Evolutionary conservation across 805 yeast species (phyloP).

Genomic region (Saccharomycopsis javanensis): DNA sequence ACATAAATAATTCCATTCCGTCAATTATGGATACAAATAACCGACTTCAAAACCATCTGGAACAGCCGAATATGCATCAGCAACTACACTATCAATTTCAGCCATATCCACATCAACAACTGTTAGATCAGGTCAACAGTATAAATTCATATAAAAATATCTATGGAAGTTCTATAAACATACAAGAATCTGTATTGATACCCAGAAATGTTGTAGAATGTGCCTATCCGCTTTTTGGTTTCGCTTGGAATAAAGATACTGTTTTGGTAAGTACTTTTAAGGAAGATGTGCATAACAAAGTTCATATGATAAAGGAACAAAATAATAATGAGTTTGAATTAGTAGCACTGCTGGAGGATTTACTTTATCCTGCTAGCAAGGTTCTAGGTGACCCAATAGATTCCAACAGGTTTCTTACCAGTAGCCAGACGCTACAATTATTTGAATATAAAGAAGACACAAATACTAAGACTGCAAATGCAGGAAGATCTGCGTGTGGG

Average conservation of each 20-base stretch:
- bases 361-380: slow-evolving; percentile 62
- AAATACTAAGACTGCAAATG: not conserved
- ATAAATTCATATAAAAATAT: not conserved
- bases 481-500: no score
- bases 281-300: not conserved
- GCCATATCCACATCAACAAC: not conserved
- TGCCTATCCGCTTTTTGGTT: not conserved
- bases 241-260: not conserved
- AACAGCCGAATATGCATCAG: not conserved
- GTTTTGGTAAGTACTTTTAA: not conserved
- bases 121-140: not conserved
- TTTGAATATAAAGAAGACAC: slow-evolving; percentile 34
- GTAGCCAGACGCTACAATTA: slow-evolving; percentile 62
- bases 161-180: not conserved
- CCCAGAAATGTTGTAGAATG: slow-evolving; percentile 1
- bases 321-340: not conserved
- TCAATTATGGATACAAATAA: not conserved
- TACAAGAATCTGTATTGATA: not conserved
- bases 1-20: not conserved
- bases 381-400: slow-evolving; percentile 62
- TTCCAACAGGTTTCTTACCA: slow-evolving; percentile 44
- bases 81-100: not conserved
- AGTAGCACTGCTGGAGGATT: slow-evolving; percentile 21
- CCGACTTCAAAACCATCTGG: not conserved
- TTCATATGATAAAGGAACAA: not conserved